These are phyloP conservation scores for Chaetomium sp. DNA, from an alignment of 2,329 filamentous ascomycete species.

Conservation along the genomic window DNA sequence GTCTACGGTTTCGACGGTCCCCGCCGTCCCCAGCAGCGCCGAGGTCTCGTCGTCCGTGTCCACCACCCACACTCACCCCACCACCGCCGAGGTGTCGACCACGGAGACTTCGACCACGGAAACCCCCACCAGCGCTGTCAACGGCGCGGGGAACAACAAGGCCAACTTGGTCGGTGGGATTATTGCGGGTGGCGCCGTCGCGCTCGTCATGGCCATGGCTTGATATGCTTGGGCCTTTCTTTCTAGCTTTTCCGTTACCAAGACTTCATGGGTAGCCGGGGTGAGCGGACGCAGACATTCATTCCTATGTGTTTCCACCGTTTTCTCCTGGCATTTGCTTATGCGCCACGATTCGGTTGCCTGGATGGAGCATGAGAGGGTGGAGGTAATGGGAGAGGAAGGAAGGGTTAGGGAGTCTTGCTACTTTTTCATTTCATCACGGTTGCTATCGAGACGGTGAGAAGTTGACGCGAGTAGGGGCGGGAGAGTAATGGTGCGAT, in stretches of 20 bases:
- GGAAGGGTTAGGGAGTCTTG: conserved; percentile 1
- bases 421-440: conserved; percentile 10
- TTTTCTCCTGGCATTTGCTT: conserved; percentile 7
- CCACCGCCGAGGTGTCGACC: not conserved
- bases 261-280: not conserved
- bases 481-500: conserved; percentile 7
- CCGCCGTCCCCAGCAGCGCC: conserved; percentile 1
- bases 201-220: conserved; percentile 15
- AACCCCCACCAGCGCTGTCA: conserved; percentile 9
- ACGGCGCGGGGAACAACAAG: conserved; percentile 16
- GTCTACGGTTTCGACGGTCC: conserved; percentile 2
- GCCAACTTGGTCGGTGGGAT: conserved; percentile 12
- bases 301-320: not conserved
- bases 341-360: not conserved
- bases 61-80: conserved; percentile 1
- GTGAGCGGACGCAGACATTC: not conserved
- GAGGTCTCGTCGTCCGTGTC: conserved; percentile 3
- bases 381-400: not conserved
- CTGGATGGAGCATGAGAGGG: not conserved
- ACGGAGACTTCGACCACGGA: conserved; percentile 10
- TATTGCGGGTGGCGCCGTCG: conserved; percentile 15
- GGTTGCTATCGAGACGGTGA: not conserved
- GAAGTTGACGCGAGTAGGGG: not conserved
- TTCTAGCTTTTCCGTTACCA: not conserved
- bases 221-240: not conserved